phyloP scores from a whole-genome alignment of 352 stramenopile genomes.

The Blastocystis sp. region DNA sequence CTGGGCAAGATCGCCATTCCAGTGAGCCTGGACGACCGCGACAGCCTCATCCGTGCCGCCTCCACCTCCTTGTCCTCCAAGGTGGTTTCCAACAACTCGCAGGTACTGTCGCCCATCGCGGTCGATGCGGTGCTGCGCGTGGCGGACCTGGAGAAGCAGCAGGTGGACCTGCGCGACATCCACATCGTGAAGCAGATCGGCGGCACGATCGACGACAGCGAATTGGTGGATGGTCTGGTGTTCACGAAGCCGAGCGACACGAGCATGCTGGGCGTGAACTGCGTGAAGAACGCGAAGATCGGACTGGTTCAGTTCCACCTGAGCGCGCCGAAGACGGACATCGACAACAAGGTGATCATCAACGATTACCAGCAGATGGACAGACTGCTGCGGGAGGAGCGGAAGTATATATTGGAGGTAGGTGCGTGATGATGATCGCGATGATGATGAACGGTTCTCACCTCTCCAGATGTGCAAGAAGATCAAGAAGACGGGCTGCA shows the following conservation, averaged over 20 bases:
- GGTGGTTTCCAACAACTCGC: constrained; percentile 92
- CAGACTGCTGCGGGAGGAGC: constrained; percentile 93
- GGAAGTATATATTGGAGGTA: constrained; percentile 94
- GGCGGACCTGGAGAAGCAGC: constrained; percentile 83
- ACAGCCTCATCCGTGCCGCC: constrained; percentile 92
- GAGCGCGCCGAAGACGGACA: constrained; percentile 97
- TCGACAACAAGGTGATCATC: constrained; percentile 99
- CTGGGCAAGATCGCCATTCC: constrained; percentile 84
- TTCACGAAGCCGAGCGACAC: constrained; percentile 87
- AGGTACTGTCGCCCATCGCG: constrained; percentile 93
- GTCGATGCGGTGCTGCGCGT: constrained; percentile 96
- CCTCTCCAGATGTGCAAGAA: constrained; percentile 76
- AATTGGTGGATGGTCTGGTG: constrained; percentile 93
- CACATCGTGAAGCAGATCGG: constrained; percentile 96
- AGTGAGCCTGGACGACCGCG: constrained; percentile 87
- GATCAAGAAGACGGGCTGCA: constrained; percentile 97
- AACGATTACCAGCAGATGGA: constrained; percentile 99
- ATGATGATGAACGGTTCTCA: background rate
- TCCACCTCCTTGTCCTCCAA: constrained; percentile 96
- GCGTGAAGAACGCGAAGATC: constrained; percentile 96
- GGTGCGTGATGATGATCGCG: background rate
- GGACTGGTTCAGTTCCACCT: constrained; percentile 87
- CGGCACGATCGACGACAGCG: constrained; percentile 97
- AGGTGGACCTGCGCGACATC: constrained; percentile 93
- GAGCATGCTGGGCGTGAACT: constrained; percentile 53